Conservation (phyloP, 768 basidiomycete species). For the Suillus lakei region DNA sequence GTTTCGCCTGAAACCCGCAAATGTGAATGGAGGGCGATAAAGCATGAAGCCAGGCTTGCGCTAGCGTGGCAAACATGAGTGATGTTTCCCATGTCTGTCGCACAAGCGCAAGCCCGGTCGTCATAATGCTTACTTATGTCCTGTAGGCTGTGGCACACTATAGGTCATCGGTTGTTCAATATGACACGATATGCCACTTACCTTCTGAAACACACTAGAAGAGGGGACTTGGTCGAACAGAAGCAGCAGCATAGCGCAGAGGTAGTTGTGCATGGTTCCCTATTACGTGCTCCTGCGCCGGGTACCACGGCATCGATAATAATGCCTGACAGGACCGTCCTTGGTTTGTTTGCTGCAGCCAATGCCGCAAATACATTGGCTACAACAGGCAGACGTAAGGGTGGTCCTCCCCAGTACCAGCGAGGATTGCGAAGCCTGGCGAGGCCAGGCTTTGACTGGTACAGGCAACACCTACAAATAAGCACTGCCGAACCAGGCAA, state of each 20-base stretch:
- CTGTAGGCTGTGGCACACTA: background rate
- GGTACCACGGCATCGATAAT: background rate
- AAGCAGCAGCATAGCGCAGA: background rate
- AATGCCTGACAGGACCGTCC: background rate
- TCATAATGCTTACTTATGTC: background rate
- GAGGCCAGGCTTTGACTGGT: no score
- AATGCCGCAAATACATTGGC: no score
- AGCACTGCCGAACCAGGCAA: no score
- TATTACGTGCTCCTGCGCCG: background rate
- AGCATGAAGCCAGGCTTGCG: background rate
- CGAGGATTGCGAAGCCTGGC: no score
- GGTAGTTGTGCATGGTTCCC: background rate
- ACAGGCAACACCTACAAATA: background rate
- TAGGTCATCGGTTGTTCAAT: background rate
- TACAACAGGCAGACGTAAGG: no score
- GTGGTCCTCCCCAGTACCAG: no score
- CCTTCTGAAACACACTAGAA: no score
- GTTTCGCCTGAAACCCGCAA: background rate
- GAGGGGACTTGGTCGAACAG: no score
- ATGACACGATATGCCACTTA: background rate
- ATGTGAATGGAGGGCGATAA: no score
- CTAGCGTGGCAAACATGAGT: background rate
- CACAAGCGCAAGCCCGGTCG: background rate
- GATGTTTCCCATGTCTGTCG: background rate
- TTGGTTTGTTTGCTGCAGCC: background rate